A percentile compares a stretch with the other conserved stretches of the same genome.
Evolutionary conservation across 2,329 filamentous ascomycete species (phyloP).

Genomic region (Cordyceps militaris): DNA sequence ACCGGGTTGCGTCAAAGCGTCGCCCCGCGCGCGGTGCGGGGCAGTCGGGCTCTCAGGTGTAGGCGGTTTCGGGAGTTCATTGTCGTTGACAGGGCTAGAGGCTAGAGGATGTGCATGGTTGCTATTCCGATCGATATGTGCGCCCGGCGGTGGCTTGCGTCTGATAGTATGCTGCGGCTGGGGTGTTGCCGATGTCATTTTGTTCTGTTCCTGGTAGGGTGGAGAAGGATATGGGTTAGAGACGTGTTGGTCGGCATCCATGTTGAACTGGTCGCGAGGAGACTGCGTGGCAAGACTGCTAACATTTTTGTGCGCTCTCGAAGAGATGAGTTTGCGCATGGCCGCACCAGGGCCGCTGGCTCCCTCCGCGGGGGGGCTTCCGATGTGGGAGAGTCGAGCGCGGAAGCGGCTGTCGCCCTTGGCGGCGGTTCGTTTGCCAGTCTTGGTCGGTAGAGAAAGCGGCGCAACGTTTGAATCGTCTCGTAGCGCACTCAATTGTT

Average conservation of each 20-base stretch:
- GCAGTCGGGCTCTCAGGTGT: conserved; percentile 21
- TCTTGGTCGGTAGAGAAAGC: conserved; percentile 48
- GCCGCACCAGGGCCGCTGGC: conserved; percentile 20
- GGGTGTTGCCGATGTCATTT: conserved; percentile 12
- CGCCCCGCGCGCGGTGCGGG: conserved; percentile 15
- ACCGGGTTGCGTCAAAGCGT: conserved; percentile 42
- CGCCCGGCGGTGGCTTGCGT: conserved; percentile 37
- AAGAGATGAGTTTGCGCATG: conserved; percentile 30
- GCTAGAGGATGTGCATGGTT: conserved; percentile 25
- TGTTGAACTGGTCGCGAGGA: conserved; percentile 19
- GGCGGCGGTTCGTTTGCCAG: conserved; percentile 34
- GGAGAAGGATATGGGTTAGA: conserved; percentile 23
- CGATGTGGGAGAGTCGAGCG: conserved; percentile 5
- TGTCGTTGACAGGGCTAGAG: conserved; percentile 31
- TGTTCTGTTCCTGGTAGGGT: conserved; percentile 18
- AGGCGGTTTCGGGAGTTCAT: conserved; percentile 21
- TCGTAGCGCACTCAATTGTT: conserved; percentile 56
- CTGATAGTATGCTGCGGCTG: conserved; percentile 31
- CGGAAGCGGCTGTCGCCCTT: conserved; percentile 5
- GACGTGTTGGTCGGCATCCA: conserved; percentile 15
- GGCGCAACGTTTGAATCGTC: conserved; percentile 52
- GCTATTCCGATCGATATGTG: conserved; percentile 18
- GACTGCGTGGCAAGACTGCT: background rate
- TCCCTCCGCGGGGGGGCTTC: conserved; percentile 6
- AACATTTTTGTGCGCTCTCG: conserved; percentile 24